Evolutionary conservation across 768 basidiomycete genomes (phyloP), one percentile per base, ranked within the genome.

Genomic region (Leccinum disarticulatum): DNA sequence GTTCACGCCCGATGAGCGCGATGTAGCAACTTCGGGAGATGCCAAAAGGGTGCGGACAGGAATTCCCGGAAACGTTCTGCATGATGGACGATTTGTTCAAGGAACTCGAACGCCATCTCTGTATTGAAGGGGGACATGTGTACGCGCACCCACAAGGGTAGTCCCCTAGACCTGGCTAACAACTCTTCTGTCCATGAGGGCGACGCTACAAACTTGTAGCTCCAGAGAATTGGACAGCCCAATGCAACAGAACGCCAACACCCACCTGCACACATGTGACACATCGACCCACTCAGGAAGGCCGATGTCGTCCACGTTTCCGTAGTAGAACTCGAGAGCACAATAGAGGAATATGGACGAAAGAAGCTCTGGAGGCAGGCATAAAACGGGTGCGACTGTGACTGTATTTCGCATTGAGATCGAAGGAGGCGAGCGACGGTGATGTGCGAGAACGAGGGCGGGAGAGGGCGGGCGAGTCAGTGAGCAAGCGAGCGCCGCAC

Each of bases 171-270:
- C 17, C 52, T 53, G 36, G 15, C 17, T 19, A 57, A 28, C 35
- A 7, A 22, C 17, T 1, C 52, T 0, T 55, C 52, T 3, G 56
- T 57, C 56, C 56, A 54, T 6, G n/a, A 6, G n/a, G 36, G 35
- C 6, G 25, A 55, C 14, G 11, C 52, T 25, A 57, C 15, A 25
- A 55, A 57, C 56, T 55, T 17, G 36, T 57, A 48, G 27, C 28
- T 22, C 56, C 56, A 57, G 28, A 57, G 52, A 4, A 19, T 41
- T 10, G 52, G 52, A 31, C 19, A 41, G 13, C 28, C 22, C 5
- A 55, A 56, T 19, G 36, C 56, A 38, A 55, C 28, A 1, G 15
- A 54, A 55, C 52, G 56, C 56, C 56, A 55, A 31, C 4, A 3
- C 28, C 52, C n/a, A n/a, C n/a, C n/a, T 55, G 52, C 56, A 57